These are phyloP conservation scores for Leucogyrophana mollusca DNA, from an alignment of 768 basidiomycete species.

Conservation along the genomic window DNA sequence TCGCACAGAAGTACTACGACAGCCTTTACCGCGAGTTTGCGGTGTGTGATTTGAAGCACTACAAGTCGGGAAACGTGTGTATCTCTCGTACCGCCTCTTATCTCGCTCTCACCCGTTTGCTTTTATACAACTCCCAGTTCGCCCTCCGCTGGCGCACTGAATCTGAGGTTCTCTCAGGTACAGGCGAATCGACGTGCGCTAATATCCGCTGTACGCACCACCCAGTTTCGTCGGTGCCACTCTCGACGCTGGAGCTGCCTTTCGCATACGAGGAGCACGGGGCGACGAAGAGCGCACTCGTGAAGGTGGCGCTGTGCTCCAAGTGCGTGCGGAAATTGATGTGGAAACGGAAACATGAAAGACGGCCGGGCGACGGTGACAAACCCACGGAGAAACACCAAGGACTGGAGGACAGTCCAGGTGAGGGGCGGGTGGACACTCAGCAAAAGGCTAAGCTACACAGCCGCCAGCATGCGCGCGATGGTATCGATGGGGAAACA, in stretches of 20 bases:
- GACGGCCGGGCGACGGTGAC: slow-evolving; percentile 28
- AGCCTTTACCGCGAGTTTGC: slow-evolving; percentile 91
- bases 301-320: slow-evolving; percentile 86
- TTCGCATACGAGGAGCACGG: slow-evolving; percentile 86
- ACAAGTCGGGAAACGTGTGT: slow-evolving; percentile 85
- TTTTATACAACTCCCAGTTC: slow-evolving; percentile 47
- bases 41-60: slow-evolving; percentile 92
- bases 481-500: no score
- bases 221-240: slow-evolving; percentile 30
- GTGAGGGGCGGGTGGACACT: not conserved
- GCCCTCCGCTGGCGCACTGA: slow-evolving; percentile 94
- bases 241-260: slow-evolving; percentile 84
- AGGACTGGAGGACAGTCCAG: not conserved
- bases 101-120: slow-evolving; percentile 1
- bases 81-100: not conserved
- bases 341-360: slow-evolving; percentile 79
- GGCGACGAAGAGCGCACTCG: slow-evolving; percentile 73
- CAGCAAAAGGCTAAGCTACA: no score
- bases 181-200: slow-evolving; percentile 86
- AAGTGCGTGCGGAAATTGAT: slow-evolving; percentile 81
- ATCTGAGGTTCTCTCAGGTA: slow-evolving; percentile 79
- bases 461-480: no score
- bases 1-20: slow-evolving; percentile 87
- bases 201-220: slow-evolving; percentile 84
- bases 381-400: slow-evolving; percentile 9